phyloP scores from a whole-genome alignment of 2,329 filamentous ascomycete genomes.

The Cladosporium sp. region DNA sequence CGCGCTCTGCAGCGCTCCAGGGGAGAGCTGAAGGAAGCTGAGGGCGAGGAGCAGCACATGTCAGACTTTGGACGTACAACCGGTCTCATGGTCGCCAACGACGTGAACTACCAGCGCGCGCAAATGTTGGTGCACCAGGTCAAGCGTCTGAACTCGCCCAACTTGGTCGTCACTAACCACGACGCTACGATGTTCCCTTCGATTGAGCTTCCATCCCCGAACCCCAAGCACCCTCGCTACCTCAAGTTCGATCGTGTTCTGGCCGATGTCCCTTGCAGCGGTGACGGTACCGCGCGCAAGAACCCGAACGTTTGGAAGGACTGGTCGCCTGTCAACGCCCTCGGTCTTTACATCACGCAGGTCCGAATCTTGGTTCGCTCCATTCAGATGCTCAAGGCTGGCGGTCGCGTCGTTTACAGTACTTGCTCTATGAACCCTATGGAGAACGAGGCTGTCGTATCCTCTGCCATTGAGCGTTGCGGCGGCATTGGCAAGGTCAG shows the following conservation, averaged over 20 bases:
- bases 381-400: constrained; percentile 92
- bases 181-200: constrained; percentile 95
- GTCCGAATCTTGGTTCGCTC: constrained; percentile 85
- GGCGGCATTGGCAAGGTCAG: constrained; percentile 78
- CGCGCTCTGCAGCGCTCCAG: constrained; percentile 59
- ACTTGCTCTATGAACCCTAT: constrained; percentile 99
- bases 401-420: constrained; percentile 92
- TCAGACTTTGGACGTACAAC: constrained; percentile 81
- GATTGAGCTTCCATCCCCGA: constrained; percentile 71
- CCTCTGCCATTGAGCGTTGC: constrained; percentile 83
- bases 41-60: constrained; percentile 44
- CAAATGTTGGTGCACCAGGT: constrained; percentile 98
- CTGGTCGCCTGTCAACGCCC: constrained; percentile 81
- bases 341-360: constrained; percentile 85
- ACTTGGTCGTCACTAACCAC: constrained; percentile 95
- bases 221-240: constrained; percentile 56
- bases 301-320: constrained; percentile 93
- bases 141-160: constrained; percentile 93
- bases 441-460: constrained; percentile 91
- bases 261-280: constrained; percentile 94
- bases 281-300: constrained; percentile 90
- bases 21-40: constrained; percentile 40
- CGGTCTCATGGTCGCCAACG: constrained; percentile 90
- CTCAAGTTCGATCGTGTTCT: constrained; percentile 96
- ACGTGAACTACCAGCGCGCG: constrained; percentile 92